Evolutionary conservation across 2,329 filamentous ascomycete genomes (phyloP).

Genomic region (Neonectria coccinea): DNA sequence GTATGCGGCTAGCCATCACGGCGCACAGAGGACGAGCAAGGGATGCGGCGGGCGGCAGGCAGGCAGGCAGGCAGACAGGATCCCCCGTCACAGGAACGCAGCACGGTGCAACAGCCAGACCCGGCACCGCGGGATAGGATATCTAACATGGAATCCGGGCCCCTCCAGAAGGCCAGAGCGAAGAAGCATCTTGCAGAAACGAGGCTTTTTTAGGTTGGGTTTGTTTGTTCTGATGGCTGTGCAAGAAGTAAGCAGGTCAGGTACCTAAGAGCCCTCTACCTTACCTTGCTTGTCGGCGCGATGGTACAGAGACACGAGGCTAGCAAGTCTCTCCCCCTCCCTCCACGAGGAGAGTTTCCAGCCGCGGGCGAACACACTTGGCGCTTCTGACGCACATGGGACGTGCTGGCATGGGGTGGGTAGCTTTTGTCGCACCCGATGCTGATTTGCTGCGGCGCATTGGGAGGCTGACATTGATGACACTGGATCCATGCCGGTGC

Average conservation of each 20-base stretch:
- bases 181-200: background rate
- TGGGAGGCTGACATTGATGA: slow-evolving; percentile 25
- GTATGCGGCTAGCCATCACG: slow-evolving; percentile 38
- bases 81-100: slow-evolving; percentile 37
- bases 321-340: background rate
- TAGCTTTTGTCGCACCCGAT: slow-evolving; percentile 16
- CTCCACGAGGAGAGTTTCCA: slow-evolving; percentile 14
- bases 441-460: slow-evolving; percentile 14
- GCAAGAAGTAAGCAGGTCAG: background rate
- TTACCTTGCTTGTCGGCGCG: background rate
- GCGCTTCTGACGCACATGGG: slow-evolving; percentile 15
- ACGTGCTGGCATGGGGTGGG: slow-evolving; percentile 7
- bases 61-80: slow-evolving; percentile 12
- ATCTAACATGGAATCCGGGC: slow-evolving; percentile 26
- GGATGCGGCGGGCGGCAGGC: slow-evolving; percentile 26
- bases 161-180: background rate
- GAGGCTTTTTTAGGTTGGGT: slow-evolving; percentile 4
- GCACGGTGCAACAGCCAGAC: slow-evolving; percentile 45
- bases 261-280: too few relatives aligned
- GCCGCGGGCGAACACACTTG: slow-evolving; percentile 11
- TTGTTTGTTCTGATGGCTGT: background rate
- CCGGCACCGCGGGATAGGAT: slow-evolving; percentile 42
- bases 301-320: slow-evolving; percentile 8
- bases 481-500: slow-evolving; percentile 21
- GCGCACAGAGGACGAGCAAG: slow-evolving; percentile 30